Evolutionary conservation across 257 asterid genomes (phyloP).

Genomic region (Salvia hispanica): DNA sequence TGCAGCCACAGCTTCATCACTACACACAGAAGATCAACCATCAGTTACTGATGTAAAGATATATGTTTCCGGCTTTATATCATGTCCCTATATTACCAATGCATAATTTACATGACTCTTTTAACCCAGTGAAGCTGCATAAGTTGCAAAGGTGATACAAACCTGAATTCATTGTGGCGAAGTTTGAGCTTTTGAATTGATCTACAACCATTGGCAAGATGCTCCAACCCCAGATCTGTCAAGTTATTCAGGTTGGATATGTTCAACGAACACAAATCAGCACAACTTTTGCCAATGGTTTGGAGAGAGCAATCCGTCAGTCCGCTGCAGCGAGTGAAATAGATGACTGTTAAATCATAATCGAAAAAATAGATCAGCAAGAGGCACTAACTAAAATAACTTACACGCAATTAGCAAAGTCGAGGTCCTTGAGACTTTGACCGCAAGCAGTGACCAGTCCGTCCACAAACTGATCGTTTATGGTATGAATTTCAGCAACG

Average conservation of each 20-base stretch:
- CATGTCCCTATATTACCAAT: not conserved
- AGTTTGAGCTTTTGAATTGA: slow-evolving; percentile 57
- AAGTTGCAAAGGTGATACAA: slow-evolving; percentile 1
- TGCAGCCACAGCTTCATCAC: slow-evolving; percentile 87
- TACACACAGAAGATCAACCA: slow-evolving; percentile 32
- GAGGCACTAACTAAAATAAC: slow-evolving; percentile 40
- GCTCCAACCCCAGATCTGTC: slow-evolving; percentile 71
- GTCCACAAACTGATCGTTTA: slow-evolving; percentile 57
- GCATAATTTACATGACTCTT: not conserved
- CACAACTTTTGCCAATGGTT: slow-evolving; percentile 57
- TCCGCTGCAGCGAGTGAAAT: slow-evolving; percentile 48
- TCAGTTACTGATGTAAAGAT: not conserved
- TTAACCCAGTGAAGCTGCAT: not conserved
- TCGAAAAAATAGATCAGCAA: slow-evolving; percentile 15
- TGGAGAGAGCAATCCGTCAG: slow-evolving; percentile 65
- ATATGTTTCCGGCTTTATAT: not conserved
- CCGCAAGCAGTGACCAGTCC: slow-evolving; percentile 48
- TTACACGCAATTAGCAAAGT: slow-evolving; percentile 69
- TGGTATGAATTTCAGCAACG: slow-evolving; percentile 58
- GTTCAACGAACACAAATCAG: slow-evolving; percentile 59
- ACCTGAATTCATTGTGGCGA: slow-evolving; percentile 75
- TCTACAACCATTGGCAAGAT: slow-evolving; percentile 76
- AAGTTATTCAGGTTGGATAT: slow-evolving; percentile 57
- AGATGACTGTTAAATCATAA: slow-evolving; percentile 9
- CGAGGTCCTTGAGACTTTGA: slow-evolving; percentile 67